Base-by-base conservation (phyloP, 768 basidiomycete species). In the Cubamyces sp. region DNA sequence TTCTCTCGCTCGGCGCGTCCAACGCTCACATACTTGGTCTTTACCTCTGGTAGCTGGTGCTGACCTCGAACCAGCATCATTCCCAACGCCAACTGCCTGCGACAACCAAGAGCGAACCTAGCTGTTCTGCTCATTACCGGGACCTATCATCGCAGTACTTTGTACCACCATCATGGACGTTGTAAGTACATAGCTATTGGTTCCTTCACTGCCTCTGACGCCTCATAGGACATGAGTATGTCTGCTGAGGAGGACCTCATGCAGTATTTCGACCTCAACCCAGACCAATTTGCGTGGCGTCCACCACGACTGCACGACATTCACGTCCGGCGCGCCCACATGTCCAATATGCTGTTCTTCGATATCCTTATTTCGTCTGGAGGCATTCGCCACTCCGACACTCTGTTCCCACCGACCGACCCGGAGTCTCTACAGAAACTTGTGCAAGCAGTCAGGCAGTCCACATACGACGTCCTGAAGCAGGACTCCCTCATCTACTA, bases 401-500 rank as follows among this genome's bases (percentile, higher is more conserved):
- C 79, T 14, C 75, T 90, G 4, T 94, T 87, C 70, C 92, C 92
- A 18, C 92, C 92, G 1, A 71, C 73, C 21, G 84, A 86, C 73
- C 75, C 78, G 43, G 74, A 75, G 11, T 73, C 79, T 1, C 81
- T 94, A n/a, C 70, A 78, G 49, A 77, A 75, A 12, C 78, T 94
- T 4, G 74, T 94, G 51, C 77, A 81, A 23, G 83, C 83, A 18
- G 89, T 94, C 64, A 79, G 82, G 45, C 65, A 75, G 26, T 89
- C 85, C 0, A 70, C 75, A 3, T 94, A 91, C 64, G 92, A 94
- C 73, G 70, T 76, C 34, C 79, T 94, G 57, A 94, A 94, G 81
- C 87, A 86, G 73, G 87, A 93, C 62, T 91, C 89, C 64, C 76
- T 94, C 46, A 76, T 92, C 1, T 94, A 92, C 74, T 93, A 87